Evolutionary conservation across 495 filamentous ascomycete genomes (phyloP).

Genomic region (Lasiosphaeris hirsuta): DNA sequence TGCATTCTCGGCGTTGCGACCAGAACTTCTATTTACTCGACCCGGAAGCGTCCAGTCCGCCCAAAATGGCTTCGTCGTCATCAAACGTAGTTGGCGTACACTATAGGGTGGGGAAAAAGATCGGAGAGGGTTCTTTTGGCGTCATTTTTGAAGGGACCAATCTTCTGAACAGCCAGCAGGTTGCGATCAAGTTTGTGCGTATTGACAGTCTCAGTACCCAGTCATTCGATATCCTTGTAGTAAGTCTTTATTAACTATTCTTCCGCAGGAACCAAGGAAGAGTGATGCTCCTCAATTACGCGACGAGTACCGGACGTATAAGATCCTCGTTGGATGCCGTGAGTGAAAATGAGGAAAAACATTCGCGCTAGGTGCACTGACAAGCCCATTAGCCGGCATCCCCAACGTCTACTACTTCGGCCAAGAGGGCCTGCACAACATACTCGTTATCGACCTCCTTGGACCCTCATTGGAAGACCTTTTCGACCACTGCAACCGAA

Average conservation of each 20-base stretch:
- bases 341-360: conserved; percentile 49
- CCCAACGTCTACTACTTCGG: conserved; percentile 99
- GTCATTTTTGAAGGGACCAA: conserved; percentile 99
- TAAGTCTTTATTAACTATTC: not conserved
- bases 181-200: conserved; percentile 99
- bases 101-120: conserved; percentile 99
- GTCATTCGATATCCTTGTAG: not conserved
- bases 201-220: not conserved
- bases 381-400: conserved; percentile 69
- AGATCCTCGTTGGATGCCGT: conserved; percentile 99
- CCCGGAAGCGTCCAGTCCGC: not conserved
- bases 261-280: conserved; percentile 84
- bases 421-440: conserved; percentile 98
- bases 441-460: conserved; percentile 96
- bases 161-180: conserved; percentile 97
- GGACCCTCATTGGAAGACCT: conserved; percentile 96
- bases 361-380: conserved; percentile 7
- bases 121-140: conserved; percentile 97
- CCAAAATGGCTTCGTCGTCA: conserved; percentile 83
- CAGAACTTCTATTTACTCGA: not conserved
- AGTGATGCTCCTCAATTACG: conserved; percentile 96
- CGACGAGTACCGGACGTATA: conserved; percentile 99
- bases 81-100: conserved; percentile 99
- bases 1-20: not conserved
- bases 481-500: conserved; percentile 94